Conservation (phyloP, 768 basidiomycete species). For the Krasilnikovozyma curviuscula region DNA sequence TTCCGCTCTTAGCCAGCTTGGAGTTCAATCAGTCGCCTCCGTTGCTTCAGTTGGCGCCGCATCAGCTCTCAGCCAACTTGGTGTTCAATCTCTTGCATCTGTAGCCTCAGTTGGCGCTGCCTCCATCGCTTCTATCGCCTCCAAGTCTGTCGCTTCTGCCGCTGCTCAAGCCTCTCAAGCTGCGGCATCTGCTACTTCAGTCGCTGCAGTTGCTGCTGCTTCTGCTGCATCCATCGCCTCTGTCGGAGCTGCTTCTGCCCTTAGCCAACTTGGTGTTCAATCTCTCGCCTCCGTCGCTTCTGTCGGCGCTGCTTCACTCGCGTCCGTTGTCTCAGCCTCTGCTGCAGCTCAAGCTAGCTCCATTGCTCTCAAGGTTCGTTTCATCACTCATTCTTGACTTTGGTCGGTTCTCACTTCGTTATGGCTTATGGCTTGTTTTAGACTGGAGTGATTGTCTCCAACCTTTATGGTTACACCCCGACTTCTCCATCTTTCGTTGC, state of each 20-base stretch:
- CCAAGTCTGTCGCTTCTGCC: neutral
- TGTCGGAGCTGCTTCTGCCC: no score
- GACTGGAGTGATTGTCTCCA: no score
- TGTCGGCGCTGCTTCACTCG: neutral
- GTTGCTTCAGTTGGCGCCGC: neutral
- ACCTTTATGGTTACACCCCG: no score
- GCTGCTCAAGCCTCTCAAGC: neutral
- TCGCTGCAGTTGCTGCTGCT: neutral
- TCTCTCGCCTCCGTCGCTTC: constrained; percentile 1
- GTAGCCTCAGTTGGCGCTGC: neutral
- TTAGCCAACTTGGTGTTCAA: neutral
- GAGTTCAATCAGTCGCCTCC: neutral
- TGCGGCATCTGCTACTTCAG: neutral
- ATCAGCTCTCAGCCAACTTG: neutral
- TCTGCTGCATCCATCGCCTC: neutral
- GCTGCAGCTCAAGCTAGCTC: no score
- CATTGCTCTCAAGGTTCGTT: no score
- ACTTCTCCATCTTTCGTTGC: no score
- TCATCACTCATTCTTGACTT: no score
- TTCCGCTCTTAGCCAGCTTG: neutral
- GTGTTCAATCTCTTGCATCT: neutral
- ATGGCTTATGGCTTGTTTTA: no score
- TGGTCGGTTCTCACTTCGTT: no score
- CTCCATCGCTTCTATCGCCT: neutral
- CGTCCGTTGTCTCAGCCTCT: no score